Base-by-base conservation (phyloP, 2,329 filamentous ascomycete genomes). In the Aspergillus hortae region DNA sequence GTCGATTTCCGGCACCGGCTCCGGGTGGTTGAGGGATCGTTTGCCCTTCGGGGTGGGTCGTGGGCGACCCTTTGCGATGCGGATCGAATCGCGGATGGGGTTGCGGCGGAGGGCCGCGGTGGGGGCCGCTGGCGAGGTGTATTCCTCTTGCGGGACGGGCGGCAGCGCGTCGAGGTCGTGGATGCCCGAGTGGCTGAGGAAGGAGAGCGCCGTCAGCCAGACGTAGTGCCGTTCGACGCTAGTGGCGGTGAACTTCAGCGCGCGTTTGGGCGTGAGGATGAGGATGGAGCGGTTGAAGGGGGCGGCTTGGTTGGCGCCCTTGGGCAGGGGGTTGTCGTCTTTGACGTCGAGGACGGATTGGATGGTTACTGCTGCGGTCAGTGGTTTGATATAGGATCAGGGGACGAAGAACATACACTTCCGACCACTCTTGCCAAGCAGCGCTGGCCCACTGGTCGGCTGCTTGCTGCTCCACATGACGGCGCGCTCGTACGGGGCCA, bases 401-500 rank as follows among this genome's bases (percentile, higher is more conserved):
- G 7, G 48, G 36, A 36, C 52, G 42, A 14, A 49, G 38, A 50
- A 84, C 91, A 85, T 80, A 96, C 92, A 75, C 75, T 97, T 99
- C 62, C 94, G 86, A 49, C 94, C 94, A 67, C 88, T 88, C 77
- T 97, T 99, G 60, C 94, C 94, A 79, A 97, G 81, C 70, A 99
- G 74, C 30, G 92, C 92, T 62, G 84, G 88, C 30, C 92, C 91
- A 61, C 86, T 90, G 9, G 86, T 90, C 14, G 94, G 94, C 73
- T 99, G 94, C 78, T 95, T 96, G 79, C 88, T 95, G 72, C 92
- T 96, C 94, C 94, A 99, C 71, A 99, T 89, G 54, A 99, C 92
- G 11, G 92, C 88, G 56, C 92, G 82, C 73, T 99, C 94, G 66
- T 99, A 97, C 2, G 94, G 94, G 15, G 92, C 94, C 57, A 99